phyloP scores from a whole-genome alignment of 2,329 filamentous ascomycete genomes.

The Hypoxylon sp. region DNA sequence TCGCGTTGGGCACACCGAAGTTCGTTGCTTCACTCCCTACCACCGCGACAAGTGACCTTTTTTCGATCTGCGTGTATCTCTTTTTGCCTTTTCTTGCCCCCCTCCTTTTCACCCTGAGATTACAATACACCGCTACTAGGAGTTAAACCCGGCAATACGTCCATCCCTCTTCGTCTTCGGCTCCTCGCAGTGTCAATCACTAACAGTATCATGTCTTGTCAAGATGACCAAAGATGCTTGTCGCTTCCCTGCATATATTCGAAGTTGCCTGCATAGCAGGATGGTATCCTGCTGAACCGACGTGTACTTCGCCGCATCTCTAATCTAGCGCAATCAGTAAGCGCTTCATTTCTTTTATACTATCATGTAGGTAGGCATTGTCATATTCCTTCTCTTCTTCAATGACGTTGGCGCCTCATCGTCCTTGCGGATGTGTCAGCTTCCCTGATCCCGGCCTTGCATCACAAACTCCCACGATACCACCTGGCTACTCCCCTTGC shows the following conservation, averaged over 20 bases:
- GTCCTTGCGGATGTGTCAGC: slow-evolving; percentile 36
- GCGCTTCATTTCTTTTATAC: slow-evolving; percentile 19
- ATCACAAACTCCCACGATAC: slow-evolving; percentile 40
- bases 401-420: slow-evolving; percentile 36
- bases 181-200: slow-evolving; percentile 29
- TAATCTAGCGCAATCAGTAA: slow-evolving; percentile 31
- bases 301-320: slow-evolving; percentile 34
- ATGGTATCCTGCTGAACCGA: slow-evolving; percentile 38
- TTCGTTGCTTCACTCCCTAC: slow-evolving; percentile 26
- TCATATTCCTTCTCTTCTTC: slow-evolving; percentile 20
- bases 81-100: slow-evolving; percentile 24
- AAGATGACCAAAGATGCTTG: slow-evolving; percentile 36
- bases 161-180: slow-evolving; percentile 16
- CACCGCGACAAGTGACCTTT: slow-evolving; percentile 18
- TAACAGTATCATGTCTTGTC: slow-evolving; percentile 20
- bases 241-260: slow-evolving; percentile 38
- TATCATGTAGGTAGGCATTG: slow-evolving; percentile 34
- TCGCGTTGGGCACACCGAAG: slow-evolving; percentile 32
- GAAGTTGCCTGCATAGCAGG: slow-evolving; percentile 36
- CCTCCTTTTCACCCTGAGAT: slow-evolving; percentile 22
- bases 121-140: slow-evolving; percentile 22
- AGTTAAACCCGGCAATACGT: slow-evolving; percentile 31
- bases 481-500: slow-evolving; percentile 35
- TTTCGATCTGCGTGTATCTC: slow-evolving; percentile 27
- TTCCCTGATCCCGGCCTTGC: slow-evolving; percentile 38